Conservation (phyloP, 305 asterid genomes). For the Fraxinus paxiana region DNA sequence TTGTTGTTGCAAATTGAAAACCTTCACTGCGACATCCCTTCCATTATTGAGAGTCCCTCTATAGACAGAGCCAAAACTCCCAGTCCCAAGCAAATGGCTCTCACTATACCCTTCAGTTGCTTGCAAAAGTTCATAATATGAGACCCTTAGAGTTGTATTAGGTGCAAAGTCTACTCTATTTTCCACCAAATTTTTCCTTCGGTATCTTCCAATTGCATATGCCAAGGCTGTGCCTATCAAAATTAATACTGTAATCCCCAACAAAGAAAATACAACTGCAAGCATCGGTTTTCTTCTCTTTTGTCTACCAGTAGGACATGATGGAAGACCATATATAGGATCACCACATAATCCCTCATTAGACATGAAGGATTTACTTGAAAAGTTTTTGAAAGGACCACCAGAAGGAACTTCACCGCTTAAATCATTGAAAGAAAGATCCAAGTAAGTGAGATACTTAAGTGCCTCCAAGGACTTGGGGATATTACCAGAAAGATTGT, state of each 20-base stretch:
- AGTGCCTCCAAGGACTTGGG: constrained; percentile 8
- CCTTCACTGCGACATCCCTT: constrained; percentile 4
- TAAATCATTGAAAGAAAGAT: constrained; percentile 17
- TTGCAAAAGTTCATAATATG: background rate
- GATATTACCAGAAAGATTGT: constrained; percentile 4
- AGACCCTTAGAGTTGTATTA: background rate
- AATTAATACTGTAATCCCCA: background rate
- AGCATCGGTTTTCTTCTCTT: background rate
- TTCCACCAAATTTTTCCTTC: background rate
- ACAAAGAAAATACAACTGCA: background rate
- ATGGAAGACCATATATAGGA: background rate
- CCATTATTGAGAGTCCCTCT: constrained; percentile 8
- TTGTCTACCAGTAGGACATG: background rate
- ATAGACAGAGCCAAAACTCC: constrained; percentile 1
- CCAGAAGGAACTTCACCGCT: constrained; percentile 10
- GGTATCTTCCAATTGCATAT: background rate
- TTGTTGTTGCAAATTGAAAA: background rate
- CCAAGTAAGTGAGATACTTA: background rate
- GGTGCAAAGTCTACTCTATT: background rate
- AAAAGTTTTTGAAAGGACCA: constrained; percentile 15
- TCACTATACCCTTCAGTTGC: background rate
- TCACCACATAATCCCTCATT: constrained; percentile 15
- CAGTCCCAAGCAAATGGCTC: background rate
- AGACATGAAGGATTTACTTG: background rate
- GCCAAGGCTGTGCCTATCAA: background rate